Evolutionary conservation across 1,139 yeast genomes (phyloP).

Genomic region (Scheffersomyces titani): DNA sequence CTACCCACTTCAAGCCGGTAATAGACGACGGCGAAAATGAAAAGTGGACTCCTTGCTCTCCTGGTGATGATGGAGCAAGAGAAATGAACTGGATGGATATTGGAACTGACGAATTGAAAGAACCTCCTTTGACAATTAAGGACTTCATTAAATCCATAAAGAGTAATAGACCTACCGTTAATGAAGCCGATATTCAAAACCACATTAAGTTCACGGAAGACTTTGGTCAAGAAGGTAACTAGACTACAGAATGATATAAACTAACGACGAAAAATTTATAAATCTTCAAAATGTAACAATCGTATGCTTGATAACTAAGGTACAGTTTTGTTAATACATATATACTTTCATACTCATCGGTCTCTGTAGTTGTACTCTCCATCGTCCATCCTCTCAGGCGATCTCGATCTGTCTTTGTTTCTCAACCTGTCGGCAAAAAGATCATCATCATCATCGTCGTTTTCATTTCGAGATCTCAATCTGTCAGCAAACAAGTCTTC

Average conservation of each 20-base stretch:
- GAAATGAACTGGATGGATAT: constrained; percentile 96
- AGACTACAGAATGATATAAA: constrained; percentile 2
- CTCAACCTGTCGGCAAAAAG: constrained; percentile 11
- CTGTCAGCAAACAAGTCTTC: constrained; percentile 44
- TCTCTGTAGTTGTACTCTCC: not conserved
- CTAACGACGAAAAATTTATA: not conserved
- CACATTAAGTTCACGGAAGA: constrained; percentile 90
- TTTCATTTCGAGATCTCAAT: constrained; percentile 7
- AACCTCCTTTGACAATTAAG: constrained; percentile 85
- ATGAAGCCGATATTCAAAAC: constrained; percentile 73
- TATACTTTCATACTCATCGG: not conserved
- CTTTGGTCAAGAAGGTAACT: constrained; percentile 97
- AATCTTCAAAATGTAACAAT: not conserved
- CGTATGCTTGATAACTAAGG: not conserved
- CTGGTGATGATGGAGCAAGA: constrained; percentile 83
- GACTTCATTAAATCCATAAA: constrained; percentile 94
- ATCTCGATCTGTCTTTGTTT: constrained; percentile 16
- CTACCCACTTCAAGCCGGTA: constrained; percentile 86
- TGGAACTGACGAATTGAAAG: constrained; percentile 83
- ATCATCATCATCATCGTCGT: constrained; percentile 1
- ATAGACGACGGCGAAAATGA: constrained; percentile 36
- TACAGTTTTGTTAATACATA: not conserved
- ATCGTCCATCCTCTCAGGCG: constrained; percentile 14
- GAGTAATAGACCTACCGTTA: constrained; percentile 93
- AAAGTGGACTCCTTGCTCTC: constrained; percentile 88